Base-by-base conservation (phyloP, 176 grass and related monocot species). In the Themeda triandra region DNA sequence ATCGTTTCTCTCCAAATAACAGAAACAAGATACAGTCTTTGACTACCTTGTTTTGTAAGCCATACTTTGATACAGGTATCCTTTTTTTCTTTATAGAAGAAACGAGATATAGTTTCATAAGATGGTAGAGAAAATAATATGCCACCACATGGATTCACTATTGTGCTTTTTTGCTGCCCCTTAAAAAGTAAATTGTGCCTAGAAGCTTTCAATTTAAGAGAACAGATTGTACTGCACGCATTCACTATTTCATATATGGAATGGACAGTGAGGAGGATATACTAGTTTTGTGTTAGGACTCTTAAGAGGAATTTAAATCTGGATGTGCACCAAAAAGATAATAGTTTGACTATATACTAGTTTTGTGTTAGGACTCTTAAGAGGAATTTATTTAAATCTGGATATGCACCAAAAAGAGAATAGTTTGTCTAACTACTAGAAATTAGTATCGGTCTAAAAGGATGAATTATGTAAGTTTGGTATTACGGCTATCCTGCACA, bases 401-500 rank as follows among this genome's bases (percentile, higher is more conserved):
- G 48, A 11, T 69, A 27, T 59, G 25, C 2, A 63, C 56, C 23
- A 8, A 58, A 58, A 58, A 58, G 54, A 58, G 54, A 15, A n/a
- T 83, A 54, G 2, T 51, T 83, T 72, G 44, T n/a, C n/a, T 21
- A 23, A 59, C 18, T 8, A 14, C 24, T 13, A 64, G 24, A 21
- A 86, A 60, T 25, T 81, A 81, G 1, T 84, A 54, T n/a, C 30
- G 21, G 46, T 77, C 9, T 71, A 63, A 13, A 40, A 40, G n/a
- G n/a, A 24, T 6, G 8, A 19, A 33, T 32, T 28, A 1, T 49
- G 10, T 29, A 56, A 35, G 3, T 59, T 85, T 37, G 30, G 27
- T n/a, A 7, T 1, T 33, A 44, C 75, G 2, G 2, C 37, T 23
- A 29, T 35, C 18, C 10, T 64, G 25, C 27, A 60, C 27, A 9